A percentile compares a stretch with the other conserved stretches of the same genome.
These are phyloP conservation scores for Rhizopogon vesiculosus DNA, from an alignment of 768 basidiomycete species.

Conservation along the genomic window DNA sequence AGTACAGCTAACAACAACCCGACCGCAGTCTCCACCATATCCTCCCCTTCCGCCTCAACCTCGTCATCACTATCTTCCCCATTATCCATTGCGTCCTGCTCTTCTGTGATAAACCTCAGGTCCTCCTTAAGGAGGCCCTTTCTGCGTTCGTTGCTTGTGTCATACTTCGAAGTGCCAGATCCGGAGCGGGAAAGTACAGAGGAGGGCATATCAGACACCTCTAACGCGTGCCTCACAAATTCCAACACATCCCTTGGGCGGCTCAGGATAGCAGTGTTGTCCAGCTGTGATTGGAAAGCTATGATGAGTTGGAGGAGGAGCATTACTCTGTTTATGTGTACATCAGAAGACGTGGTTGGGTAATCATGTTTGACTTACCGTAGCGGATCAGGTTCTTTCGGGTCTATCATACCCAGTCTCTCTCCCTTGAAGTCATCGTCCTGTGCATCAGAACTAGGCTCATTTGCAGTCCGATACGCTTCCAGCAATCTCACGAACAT, in stretches of 20 bases:
- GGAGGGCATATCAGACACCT: conserved; percentile 25
- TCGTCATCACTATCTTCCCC: conserved; percentile 59
- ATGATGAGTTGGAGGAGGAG: conserved; percentile 77
- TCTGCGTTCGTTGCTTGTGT: background rate
- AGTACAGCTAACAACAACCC: conserved; percentile 79
- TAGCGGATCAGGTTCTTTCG: conserved; percentile 42
- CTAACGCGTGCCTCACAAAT: conserved; percentile 78
- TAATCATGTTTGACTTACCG: conserved; percentile 31
- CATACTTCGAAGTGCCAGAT: background rate
- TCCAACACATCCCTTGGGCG: conserved; percentile 71
- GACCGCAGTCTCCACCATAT: conserved; percentile 73
- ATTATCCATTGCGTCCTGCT: conserved; percentile 35
- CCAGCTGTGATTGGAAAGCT: conserved; percentile 71
- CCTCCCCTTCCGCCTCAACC: conserved; percentile 39
- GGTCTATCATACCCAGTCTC: conserved; percentile 9
- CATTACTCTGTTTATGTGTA: conserved; percentile 31
- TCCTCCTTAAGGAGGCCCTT: conserved; percentile 28
- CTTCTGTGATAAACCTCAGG: conserved; percentile 33
- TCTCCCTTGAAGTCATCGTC: conserved; percentile 27
- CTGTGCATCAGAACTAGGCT: background rate
- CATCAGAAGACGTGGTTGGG: background rate
- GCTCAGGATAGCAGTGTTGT: conserved; percentile 52
- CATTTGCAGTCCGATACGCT: conserved; percentile 40
- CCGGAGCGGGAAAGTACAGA: conserved; percentile 3
- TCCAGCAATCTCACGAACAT: conserved; percentile 75